Base-by-base conservation (phyloP, 2,329 filamentous ascomycete genomes). In the Diaporthe eres region DNA sequence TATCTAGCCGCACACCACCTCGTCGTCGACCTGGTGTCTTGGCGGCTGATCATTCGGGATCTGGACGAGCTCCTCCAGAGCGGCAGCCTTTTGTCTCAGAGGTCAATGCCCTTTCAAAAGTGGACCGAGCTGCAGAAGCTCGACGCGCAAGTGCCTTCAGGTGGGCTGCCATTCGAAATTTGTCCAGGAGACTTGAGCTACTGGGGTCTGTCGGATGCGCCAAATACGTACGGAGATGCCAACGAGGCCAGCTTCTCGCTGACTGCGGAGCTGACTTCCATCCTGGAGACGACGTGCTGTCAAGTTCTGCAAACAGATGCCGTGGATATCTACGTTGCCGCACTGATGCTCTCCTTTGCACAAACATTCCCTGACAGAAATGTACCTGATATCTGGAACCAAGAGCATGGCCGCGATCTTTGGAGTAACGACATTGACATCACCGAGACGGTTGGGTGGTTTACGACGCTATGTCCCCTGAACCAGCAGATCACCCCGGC, bases 371-470 rank as follows among this genome's bases (percentile, higher is more conserved):
- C 86, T 19, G 88, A 91, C 71, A 85, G 90, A 25, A 76, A 79
- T 0, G 81, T 85, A 0, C 90, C 90, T 0, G 87, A 87, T 1
- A 79, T 92, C 0, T 92, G 88, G 88, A 89, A 87, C 72, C 87
- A 89, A 77, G 88, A 89, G 76, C 85, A 87, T 51, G 88, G 88
- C 22, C 84, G 89, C 22, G 82, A 86, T n/a, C 80, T 83, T 3
- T 85, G 85, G 77, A 86, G 86, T 37, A 80, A 82, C 0, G 86
- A 87, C 22, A 82, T 88, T 17, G 88, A 92, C 80, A 85, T 91
- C 0, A 86, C 87, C 6, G 85, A 90, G 71, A 92, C 90, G 0
- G 89, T 92, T 0, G 90, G 90, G 2, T 92, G 90, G 90, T 91
- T 92, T 77, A 91, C 90, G 2, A 87, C 89, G 0, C 82, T 92